These are phyloP conservation scores for Abrus pulchellus DNA, from an alignment of 306 rosid species.

Conservation along the genomic window DNA sequence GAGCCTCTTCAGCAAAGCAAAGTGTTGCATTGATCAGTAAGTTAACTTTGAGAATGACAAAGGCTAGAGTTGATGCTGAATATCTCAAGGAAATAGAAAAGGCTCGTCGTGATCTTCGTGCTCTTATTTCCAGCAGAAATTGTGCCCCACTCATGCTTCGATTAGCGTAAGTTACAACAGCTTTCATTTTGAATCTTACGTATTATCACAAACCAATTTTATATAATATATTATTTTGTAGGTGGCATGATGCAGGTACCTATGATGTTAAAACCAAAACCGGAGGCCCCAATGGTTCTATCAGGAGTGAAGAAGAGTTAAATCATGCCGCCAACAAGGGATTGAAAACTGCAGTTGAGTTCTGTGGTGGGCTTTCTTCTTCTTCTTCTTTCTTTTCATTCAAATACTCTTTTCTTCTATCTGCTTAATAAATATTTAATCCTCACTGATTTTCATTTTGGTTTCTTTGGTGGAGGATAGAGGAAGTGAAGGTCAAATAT, in stretches of 20 bases:
- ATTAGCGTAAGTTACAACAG: constrained; percentile 65
- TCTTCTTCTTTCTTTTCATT: not conserved
- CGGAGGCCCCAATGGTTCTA: constrained; percentile 93
- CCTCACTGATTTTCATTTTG: constrained; percentile 12
- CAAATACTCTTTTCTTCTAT: not conserved
- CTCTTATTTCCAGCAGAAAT: constrained; percentile 64
- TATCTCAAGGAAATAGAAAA: constrained; percentile 70
- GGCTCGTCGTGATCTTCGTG: constrained; percentile 81
- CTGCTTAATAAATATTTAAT: not conserved
- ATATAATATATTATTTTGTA: constrained; percentile 23
- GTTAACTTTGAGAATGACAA: constrained; percentile 48
- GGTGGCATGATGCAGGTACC: constrained; percentile 96
- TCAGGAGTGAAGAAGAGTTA: constrained; percentile 64
- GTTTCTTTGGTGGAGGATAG: constrained; percentile 52
- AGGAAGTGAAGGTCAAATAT: constrained; percentile 76
- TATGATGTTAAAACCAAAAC: constrained; percentile 68
- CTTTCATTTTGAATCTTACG: not conserved
- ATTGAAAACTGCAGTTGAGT: constrained; percentile 65
- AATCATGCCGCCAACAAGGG: constrained; percentile 72
- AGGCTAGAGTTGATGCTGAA: constrained; percentile 50
- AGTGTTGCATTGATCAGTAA: not conserved
- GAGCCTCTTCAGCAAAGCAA: constrained; percentile 6
- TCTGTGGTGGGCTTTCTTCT: constrained; percentile 65
- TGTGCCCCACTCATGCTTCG: constrained; percentile 96
- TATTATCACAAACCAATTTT: not conserved